A percentile compares a stretch with the other conserved stretches of the same genome.
These are phyloP conservation scores for Zasmidium citrigriseum DNA, from an alignment of 2,329 filamentous ascomycete genomes.

Conservation along the genomic window DNA sequence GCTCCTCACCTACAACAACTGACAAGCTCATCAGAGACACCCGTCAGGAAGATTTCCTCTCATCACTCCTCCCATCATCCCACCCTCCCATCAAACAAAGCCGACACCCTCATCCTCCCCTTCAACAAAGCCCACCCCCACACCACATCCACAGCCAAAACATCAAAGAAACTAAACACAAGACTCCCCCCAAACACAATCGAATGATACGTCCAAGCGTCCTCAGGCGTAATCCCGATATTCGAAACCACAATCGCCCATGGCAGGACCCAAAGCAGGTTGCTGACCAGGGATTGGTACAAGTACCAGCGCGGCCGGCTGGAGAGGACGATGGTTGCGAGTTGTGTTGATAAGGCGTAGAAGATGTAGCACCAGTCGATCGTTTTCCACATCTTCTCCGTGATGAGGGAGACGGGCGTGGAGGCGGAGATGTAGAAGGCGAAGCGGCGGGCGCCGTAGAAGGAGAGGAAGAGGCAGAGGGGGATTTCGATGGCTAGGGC, in stretches of 20 bases:
- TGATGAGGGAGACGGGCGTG: slow-evolving; percentile 59
- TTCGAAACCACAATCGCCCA: slow-evolving; percentile 67
- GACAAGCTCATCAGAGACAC: too few relatives aligned
- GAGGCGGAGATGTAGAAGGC: slow-evolving; percentile 63
- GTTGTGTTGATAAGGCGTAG: slow-evolving; percentile 65
- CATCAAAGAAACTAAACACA: slow-evolving; percentile 65
- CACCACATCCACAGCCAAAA: slow-evolving; percentile 51
- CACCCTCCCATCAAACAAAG: neutral
- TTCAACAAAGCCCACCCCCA: slow-evolving; percentile 56
- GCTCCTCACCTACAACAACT: too few relatives aligned
- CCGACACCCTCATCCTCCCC: slow-evolving; percentile 40
- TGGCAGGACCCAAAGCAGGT: slow-evolving; percentile 67
- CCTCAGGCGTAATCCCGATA: slow-evolving; percentile 48
- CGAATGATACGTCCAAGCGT: slow-evolving; percentile 68
- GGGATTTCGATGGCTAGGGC: slow-evolving; percentile 63
- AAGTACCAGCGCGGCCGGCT: slow-evolving; percentile 68
- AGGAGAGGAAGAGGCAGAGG: slow-evolving; percentile 62
- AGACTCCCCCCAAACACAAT: slow-evolving; percentile 69
- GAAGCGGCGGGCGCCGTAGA: slow-evolving; percentile 60
- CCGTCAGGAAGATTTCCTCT: too few relatives aligned
- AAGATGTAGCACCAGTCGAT: slow-evolving; percentile 66
- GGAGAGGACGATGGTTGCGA: slow-evolving; percentile 65
- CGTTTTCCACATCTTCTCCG: slow-evolving; percentile 64
- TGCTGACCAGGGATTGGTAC: slow-evolving; percentile 66
- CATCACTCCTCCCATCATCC: too few relatives aligned